Conservation (phyloP, 1,284 basidiomycete species). For the Pascua sp. region DNA sequence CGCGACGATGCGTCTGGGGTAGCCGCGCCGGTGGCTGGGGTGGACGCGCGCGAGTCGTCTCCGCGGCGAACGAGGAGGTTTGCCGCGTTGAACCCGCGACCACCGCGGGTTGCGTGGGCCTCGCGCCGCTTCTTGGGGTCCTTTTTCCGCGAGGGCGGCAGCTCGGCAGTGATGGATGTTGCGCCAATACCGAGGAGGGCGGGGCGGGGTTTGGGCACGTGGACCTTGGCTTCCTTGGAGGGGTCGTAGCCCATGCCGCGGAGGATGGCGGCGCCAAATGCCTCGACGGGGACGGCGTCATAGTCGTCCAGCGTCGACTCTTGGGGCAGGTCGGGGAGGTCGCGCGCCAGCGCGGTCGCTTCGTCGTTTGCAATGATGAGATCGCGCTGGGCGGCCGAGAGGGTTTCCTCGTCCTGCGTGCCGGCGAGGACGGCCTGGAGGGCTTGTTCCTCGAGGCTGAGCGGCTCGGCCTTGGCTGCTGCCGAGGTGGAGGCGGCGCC, state of each 20-base stretch:
- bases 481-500: neutral
- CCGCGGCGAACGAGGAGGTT: conserved; percentile 33
- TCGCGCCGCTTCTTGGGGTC: conserved; percentile 26
- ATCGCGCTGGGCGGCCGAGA: conserved; percentile 21
- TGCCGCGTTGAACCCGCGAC: conserved; percentile 42
- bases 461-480: conserved; percentile 12
- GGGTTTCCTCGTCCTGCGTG: conserved; percentile 41
- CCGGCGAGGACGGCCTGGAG: conserved; percentile 22
- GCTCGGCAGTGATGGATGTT: conserved; percentile 55
- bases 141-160: conserved; percentile 25
- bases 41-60: conserved; percentile 7
- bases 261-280: conserved; percentile 88
- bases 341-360: conserved; percentile 73
- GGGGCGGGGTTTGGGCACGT: conserved; percentile 73
- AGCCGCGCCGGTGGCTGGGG: conserved; percentile 7
- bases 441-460: conserved; percentile 40
- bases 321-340: conserved; percentile 61
- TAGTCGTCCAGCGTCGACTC: conserved; percentile 78
- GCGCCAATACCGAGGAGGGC: conserved; percentile 86
- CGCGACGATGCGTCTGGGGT: conserved; percentile 8
- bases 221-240: conserved; percentile 66
- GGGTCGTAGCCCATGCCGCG: conserved; percentile 90
- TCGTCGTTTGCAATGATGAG: conserved; percentile 56
- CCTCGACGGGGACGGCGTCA: conserved; percentile 80
- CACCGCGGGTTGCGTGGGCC: conserved; percentile 31